Evolutionary conservation across 2,329 filamentous ascomycete species (phyloP), one percentile per base, ranked within the genome.

Genomic region (Colletotrichum falcatum): DNA sequence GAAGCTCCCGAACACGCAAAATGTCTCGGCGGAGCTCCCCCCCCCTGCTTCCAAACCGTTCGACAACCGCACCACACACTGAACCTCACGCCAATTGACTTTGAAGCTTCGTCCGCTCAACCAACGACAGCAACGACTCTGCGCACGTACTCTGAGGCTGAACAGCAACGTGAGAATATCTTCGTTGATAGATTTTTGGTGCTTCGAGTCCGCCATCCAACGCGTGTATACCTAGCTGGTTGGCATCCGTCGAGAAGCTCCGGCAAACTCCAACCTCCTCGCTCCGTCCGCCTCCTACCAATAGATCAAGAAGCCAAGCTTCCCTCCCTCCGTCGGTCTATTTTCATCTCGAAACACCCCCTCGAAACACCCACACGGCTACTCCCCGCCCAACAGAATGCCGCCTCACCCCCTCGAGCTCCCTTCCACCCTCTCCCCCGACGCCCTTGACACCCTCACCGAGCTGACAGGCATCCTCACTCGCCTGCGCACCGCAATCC

Each of bases 361-460:
- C 48, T 30, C 18, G 39, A 30, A 53, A 48, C 49, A 35, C 23
- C 7, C 30, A 5, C 26, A 20, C 46, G 6, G 4, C 6, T 16
- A 23, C 18, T 12, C 9, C 20, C 44, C 44, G 9, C 44, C 5
- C 44, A 46, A 46, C 44, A 65, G 56, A 39, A 71, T 71, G 69
- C 69, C 69, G 44, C 64, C 68, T 58, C 84, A 81, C 77, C 83
- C 81, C 28, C 84, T 87, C 77, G 83, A 84, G 73, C 83, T 88
- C 69, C 87, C 91, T 39, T 82, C 88, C 3, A 89, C 91, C 66
- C 92, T 96, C 72, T 88, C 93, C 60, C 92, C 95, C 35, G 91
- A 95, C 80, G 90, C 90, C 60, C 94, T 98, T 83, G 95, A 97
- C 83, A 89, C 94, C 75, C 88, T 97, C 64, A 94, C 94, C 33